Evolutionary conservation across 2,329 filamentous ascomycete species (phyloP).

Genomic region (Didymella pomorum): DNA sequence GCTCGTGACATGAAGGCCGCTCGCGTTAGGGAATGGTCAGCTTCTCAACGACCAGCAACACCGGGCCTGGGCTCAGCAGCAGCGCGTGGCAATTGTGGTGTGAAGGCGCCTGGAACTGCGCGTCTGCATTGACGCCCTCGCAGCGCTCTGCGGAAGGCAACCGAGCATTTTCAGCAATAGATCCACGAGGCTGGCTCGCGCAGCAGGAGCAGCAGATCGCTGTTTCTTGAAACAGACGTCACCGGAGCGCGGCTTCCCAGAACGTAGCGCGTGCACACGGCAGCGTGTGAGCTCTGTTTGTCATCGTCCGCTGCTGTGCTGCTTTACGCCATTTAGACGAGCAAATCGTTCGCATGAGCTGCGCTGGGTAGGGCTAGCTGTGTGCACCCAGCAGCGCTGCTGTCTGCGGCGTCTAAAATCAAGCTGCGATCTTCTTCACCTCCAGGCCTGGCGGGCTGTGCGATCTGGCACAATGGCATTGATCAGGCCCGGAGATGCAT

Average conservation of each 20-base stretch:
- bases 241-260: constrained; percentile 29
- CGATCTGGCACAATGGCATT: background rate
- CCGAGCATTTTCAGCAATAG: constrained; percentile 12
- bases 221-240: constrained; percentile 36
- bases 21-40: constrained; percentile 28
- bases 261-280: constrained; percentile 26
- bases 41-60: constrained; percentile 26
- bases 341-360: constrained; percentile 20
- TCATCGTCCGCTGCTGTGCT: constrained; percentile 18
- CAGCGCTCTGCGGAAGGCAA: constrained; percentile 11
- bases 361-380: constrained; percentile 13
- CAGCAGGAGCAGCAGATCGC: constrained; percentile 30
- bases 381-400: constrained; percentile 13
- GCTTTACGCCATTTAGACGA: constrained; percentile 18
- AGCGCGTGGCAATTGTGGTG: constrained; percentile 24
- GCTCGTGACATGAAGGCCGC: constrained; percentile 29
- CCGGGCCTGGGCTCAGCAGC: constrained; percentile 26
- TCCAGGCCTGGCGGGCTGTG: constrained; percentile 2
- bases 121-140: constrained; percentile 19
- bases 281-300: constrained; percentile 21
- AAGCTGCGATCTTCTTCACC: constrained; percentile 14
- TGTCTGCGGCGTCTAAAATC: constrained; percentile 12
- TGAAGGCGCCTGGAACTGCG: constrained; percentile 20
- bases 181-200: constrained; percentile 22
- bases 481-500: constrained; percentile 15